Base-by-base conservation (phyloP, 495 filamentous ascomycete species). In the Neurospora sp. region DNA sequence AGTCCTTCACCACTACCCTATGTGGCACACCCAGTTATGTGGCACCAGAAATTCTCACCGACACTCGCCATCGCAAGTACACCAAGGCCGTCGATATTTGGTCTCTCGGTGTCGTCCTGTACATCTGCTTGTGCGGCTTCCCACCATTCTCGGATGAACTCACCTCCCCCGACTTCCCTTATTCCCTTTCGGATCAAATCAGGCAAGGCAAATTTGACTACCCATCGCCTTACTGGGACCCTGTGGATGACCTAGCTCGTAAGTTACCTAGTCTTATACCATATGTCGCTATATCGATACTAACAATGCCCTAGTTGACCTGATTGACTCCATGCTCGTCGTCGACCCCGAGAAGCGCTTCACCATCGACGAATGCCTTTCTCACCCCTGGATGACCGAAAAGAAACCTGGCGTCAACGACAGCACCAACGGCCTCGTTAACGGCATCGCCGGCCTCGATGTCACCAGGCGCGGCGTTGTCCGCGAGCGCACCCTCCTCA, bases 61-160 rank as follows among this genome's bases (percentile, higher is more conserved):
- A 92, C 72, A 88, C 86, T 31, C 89, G 87, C 73, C 87, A 92
- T 69, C 90, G 96, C 69, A 91, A 91, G 78, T 99, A 99, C 81
- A 96, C 93, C 42, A 94, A 93, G 75, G 94, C 95, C 16, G 96
- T 98, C 37, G 96, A 99, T 81, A 86, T 98, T 70, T 99, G 96
- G 96, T 97, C 94, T 0, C 88, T 98, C 18, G 96, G 96, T 14
- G 96, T 99, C 11, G 96, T 98, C n/a, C 88, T 99, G 27, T 99
- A 99, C 82, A 98, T 99, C 76, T 98, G 94, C 79, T 89, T 99
- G 16, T 99, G 96, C 79, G 96, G 96, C 5, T 99, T 98, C 77
- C 96, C 96, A 5, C 96, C 96, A 0, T 99, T 99, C 83, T 94
- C 91, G 3, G 96, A 98, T 75, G 96, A 99, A 81, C 89, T 98